Conservation (phyloP, 2,329 filamentous ascomycete species). For the Penicillium verrucosum region DNA sequence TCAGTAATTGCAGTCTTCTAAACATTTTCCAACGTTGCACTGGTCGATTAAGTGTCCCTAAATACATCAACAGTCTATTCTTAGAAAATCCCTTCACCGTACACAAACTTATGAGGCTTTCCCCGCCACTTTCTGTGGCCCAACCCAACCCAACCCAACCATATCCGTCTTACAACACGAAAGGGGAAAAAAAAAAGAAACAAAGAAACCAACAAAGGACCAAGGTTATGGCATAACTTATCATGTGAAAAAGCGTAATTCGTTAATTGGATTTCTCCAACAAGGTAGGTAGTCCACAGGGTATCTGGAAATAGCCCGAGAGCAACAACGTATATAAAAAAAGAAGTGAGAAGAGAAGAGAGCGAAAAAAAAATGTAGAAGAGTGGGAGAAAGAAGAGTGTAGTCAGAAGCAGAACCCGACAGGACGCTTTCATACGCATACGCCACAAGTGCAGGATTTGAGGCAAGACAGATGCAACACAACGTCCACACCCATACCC, state of each 20-base stretch:
- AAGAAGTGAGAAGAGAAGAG: neutral
- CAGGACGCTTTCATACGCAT: slow-evolving; percentile 6
- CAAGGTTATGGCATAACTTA: neutral
- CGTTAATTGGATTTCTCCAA: slow-evolving; percentile 1
- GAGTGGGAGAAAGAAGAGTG: neutral
- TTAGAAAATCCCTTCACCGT: neutral
- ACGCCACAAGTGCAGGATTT: slow-evolving; percentile 14
- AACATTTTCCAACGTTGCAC: neutral
- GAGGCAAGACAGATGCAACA: slow-evolving; percentile 2
- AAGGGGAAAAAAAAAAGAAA: neutral
- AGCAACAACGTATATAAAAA: neutral
- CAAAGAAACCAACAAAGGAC: neutral
- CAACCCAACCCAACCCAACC: neutral
- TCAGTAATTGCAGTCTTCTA: neutral
- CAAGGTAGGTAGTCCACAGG: neutral
- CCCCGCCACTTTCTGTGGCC: neutral
- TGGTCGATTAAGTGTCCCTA: neutral
- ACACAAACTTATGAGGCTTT: neutral
- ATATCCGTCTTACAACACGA: neutral
- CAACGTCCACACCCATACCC: slow-evolving; percentile 4
- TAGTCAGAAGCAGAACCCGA: neutral
- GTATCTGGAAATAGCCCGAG: neutral
- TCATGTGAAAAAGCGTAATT: slow-evolving; percentile 1
- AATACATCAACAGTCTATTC: neutral
- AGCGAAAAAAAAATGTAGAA: neutral